Conservation (phyloP, 306 rosid species). For the Dalbergia cochinchinensis region DNA sequence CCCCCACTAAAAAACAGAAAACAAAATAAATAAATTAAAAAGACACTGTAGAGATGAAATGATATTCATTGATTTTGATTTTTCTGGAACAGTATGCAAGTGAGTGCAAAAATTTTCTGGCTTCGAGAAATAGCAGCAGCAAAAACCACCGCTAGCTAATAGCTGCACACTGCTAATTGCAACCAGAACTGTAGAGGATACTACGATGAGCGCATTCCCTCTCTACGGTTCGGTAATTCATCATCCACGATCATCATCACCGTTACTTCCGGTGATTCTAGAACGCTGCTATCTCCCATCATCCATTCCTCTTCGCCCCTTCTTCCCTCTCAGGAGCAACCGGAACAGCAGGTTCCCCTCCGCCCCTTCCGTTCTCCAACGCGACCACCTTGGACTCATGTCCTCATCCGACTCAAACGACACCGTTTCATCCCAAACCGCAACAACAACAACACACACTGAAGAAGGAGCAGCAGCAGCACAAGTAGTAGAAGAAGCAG, state of each 20-base stretch:
- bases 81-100: too few relatives aligned
- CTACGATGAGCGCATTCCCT: constrained; percentile 53
- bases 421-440: constrained; percentile 39
- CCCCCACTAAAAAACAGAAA: too few relatives aligned
- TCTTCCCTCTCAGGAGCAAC: constrained; percentile 14
- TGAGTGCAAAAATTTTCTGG: too few relatives aligned
- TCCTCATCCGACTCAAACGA: constrained; percentile 38
- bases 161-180: too few relatives aligned
- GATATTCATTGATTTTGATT: too few relatives aligned
- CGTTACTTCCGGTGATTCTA: constrained; percentile 22
- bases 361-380: constrained; percentile 45
- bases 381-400: constrained; percentile 24
- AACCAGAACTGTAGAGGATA: too few relatives aligned
- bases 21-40: too few relatives aligned
- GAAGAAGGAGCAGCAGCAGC: not conserved
- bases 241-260: not conserved
- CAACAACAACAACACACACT: constrained; percentile 18
- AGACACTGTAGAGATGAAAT: too few relatives aligned
- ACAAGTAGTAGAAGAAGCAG: too few relatives aligned
- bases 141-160: too few relatives aligned
- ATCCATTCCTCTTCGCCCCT: constrained; percentile 41
- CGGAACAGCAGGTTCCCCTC: not conserved
- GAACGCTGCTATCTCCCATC: constrained; percentile 29
- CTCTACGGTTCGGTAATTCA: constrained; percentile 48
- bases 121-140: too few relatives aligned